Evolutionary conservation across 371 early-diverging fungal genomes (phyloP), one percentile per base, ranked within the genome.

Genomic region (Ordospora pajunii): DNA sequence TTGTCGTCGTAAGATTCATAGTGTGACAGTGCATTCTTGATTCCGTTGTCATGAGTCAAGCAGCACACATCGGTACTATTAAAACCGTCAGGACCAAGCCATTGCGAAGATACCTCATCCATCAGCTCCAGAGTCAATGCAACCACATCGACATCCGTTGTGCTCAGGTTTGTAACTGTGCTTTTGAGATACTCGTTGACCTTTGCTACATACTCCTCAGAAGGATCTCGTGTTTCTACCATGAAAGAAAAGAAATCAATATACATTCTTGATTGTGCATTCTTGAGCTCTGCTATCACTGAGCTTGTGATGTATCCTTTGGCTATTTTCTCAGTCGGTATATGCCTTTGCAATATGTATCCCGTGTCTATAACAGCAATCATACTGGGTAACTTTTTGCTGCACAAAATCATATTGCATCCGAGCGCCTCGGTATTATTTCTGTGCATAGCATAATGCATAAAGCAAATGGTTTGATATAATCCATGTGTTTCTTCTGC

Each of bases 301-400:
- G 66, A 64, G 7, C 48, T 17, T 42, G 82, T 75, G 2, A 82
- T 75, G 67, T 68, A 82, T 25, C 75, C 78, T 25, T 80, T 58
- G 9, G 27, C 50, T 32, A 70, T 70, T 11, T 75, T 64, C 22
- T 71, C 48, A 17, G 42, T 42, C 11, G 58, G 40, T 21, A 84
- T 2, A 17, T 42, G 53, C 50, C 64, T 64, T 14, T 66, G 48
- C 37, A 83, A 73, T 21, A 83, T 40, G 51, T 46, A 75, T 32
- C 74, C 72, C 10, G 84, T 78, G 54, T 83, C 84, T 67, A 83
- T 67, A 22, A 83, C 78, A 25, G 78, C 82, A 45, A 78, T 45
- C 79, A 76, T 82, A 14, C 19, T 43, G 44, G 62, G 73, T 42
- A 63, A 40, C 49, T 19, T 52, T 51, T 58, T 58, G 14, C 25